Conservation (phyloP, 202 grass and related monocot species). For the Alloteropsis angusta region DNA sequence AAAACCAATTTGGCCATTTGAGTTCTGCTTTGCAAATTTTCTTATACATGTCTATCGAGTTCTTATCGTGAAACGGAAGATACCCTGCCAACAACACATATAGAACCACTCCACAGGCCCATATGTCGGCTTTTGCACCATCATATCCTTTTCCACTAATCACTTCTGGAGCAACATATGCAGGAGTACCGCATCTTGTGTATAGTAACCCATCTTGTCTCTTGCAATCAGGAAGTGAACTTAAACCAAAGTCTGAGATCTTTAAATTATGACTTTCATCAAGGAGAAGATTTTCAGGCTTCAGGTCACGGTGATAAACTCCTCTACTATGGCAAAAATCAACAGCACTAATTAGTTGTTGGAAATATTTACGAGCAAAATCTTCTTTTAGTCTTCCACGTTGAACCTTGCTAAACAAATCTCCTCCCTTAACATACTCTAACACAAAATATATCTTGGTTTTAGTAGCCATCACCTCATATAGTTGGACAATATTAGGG, state of each 20-base stretch:
- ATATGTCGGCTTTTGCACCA: slow-evolving; percentile 89
- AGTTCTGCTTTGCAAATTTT: slow-evolving; percentile 77
- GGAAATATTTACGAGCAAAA: slow-evolving; percentile 73
- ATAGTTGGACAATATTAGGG: slow-evolving; percentile 71
- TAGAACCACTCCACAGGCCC: slow-evolving; percentile 84
- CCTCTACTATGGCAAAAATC: slow-evolving; percentile 84
- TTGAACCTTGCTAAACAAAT: slow-evolving; percentile 75
- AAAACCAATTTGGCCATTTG: slow-evolving; percentile 73
- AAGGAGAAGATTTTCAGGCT: slow-evolving; percentile 84
- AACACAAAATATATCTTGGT: slow-evolving; percentile 91
- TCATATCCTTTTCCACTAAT: slow-evolving; percentile 75
- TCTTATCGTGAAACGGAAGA: slow-evolving; percentile 82
- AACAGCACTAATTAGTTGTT: slow-evolving; percentile 70
- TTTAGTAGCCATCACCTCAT: slow-evolving; percentile 95
- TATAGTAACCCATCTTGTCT: slow-evolving; percentile 73
- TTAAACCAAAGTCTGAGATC: slow-evolving; percentile 84
- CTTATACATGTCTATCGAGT: slow-evolving; percentile 85
- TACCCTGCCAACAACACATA: slow-evolving; percentile 82
- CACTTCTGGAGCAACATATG: slow-evolving; percentile 88
- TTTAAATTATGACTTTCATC: slow-evolving; percentile 70
- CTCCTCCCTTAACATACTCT: slow-evolving; percentile 74
- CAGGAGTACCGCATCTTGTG: slow-evolving; percentile 88
- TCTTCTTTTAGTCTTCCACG: slow-evolving; percentile 79
- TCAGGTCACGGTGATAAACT: slow-evolving; percentile 84
- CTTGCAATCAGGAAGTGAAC: slow-evolving; percentile 65